A percentile compares a stretch with the other conserved stretches of the same genome.
Conservation (phyloP, 179 eudicot species). For the Beta corolliflora region DNA sequence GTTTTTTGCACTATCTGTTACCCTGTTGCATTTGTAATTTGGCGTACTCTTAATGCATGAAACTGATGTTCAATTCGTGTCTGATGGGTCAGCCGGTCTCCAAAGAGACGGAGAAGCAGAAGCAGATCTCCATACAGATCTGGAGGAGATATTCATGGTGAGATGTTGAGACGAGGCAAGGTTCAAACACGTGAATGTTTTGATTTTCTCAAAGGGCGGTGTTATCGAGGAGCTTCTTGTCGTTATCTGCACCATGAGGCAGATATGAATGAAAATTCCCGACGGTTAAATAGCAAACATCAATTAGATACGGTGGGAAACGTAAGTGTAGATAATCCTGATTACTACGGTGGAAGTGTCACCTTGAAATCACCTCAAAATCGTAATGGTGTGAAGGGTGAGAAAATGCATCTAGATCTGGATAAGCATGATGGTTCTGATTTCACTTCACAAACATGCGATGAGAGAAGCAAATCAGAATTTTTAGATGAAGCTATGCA, state of each 20-base stretch:
- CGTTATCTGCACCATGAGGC: constrained; percentile 68
- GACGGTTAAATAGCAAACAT: constrained; percentile 45
- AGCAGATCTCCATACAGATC: constrained; percentile 75
- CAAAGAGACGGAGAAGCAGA: constrained; percentile 75
- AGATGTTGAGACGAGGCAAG: constrained; percentile 54
- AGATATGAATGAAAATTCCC: constrained; percentile 47
- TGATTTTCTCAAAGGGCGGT: constrained; percentile 73
- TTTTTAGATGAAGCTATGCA: constrained; percentile 22
- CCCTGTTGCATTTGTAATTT: not conserved
- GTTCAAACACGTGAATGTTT: constrained; percentile 53
- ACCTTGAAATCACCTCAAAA: constrained; percentile 23
- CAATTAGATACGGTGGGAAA: constrained; percentile 32
- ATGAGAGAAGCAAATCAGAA: constrained; percentile 29
- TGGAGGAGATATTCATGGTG: constrained; percentile 43
- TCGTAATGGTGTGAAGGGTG: constrained; percentile 40
- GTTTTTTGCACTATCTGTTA: constrained; percentile 4
- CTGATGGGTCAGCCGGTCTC: constrained; percentile 66
- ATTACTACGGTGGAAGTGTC: constrained; percentile 30
- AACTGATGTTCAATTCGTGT: constrained; percentile 24
- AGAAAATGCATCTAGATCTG: constrained; percentile 20
- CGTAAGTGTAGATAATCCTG: constrained; percentile 40
- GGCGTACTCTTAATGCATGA: not conserved
- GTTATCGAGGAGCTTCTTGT: constrained; percentile 84
- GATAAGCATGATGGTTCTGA: constrained; percentile 35
- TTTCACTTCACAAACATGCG: constrained; percentile 25